Evolutionary conservation across 192 early-diverging fungal species (phyloP).

Genomic region (Lobosporangium transversale): DNA sequence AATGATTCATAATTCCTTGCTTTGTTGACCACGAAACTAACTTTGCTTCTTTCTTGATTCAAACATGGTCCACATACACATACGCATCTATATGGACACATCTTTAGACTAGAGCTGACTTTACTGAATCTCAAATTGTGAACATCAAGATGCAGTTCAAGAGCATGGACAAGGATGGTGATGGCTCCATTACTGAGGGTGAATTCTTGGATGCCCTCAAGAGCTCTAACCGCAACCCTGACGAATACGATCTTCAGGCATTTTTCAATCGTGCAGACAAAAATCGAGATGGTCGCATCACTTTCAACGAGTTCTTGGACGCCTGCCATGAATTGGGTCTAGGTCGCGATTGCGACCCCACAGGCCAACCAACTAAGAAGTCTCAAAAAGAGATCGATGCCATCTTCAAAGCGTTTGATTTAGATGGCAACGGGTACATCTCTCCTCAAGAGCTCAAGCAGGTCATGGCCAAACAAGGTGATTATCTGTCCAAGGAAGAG

Average conservation of each 20-base stretch:
- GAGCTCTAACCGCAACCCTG: slow-evolving; percentile 64
- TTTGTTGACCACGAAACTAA: too few relatives aligned
- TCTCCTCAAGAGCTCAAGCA: slow-evolving; percentile 52
- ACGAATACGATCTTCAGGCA: slow-evolving; percentile 71
- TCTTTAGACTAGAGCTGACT: too few relatives aligned
- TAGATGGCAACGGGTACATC: slow-evolving; percentile 58
- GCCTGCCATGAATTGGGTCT: slow-evolving; percentile 51
- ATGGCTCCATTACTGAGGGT: slow-evolving; percentile 31
- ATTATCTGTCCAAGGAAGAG: slow-evolving; percentile 75
- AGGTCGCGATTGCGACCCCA: not conserved
- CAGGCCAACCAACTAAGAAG: slow-evolving; percentile 15
- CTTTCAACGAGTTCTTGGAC: slow-evolving; percentile 65
- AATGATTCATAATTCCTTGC: too few relatives aligned
- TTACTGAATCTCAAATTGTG: slow-evolving; percentile 11
- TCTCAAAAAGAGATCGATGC: slow-evolving; percentile 10
- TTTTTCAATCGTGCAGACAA: slow-evolving; percentile 75
- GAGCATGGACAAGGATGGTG: slow-evolving; percentile 40
- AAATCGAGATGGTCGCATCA: slow-evolving; percentile 73
- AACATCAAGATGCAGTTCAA: slow-evolving; percentile 9
- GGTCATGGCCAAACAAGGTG: slow-evolving; percentile 65
- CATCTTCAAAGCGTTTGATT: slow-evolving; percentile 58
- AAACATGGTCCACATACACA: too few relatives aligned
- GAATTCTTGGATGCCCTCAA: slow-evolving; percentile 33
- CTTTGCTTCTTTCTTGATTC: too few relatives aligned
- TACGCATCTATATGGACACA: too few relatives aligned